Conservation (phyloP, 108 stramenopile genomes). For the Cyclotella baltica region DNA sequence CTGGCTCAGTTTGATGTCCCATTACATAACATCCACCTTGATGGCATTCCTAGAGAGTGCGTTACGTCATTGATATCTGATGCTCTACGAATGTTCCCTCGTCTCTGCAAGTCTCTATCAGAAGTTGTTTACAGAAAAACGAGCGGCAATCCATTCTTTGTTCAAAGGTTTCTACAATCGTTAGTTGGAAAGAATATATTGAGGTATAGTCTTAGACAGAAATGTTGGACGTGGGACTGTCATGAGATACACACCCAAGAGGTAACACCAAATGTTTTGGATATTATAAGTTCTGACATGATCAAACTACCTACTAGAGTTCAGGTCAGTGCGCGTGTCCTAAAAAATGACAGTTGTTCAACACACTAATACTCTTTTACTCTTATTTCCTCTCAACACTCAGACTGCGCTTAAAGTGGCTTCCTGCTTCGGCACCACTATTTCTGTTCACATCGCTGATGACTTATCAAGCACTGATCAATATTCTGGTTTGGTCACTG, state of each 20-base stretch:
- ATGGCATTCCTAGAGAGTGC: constrained; percentile 28
- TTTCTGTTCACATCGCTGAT: neutral
- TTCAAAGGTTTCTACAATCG: constrained; percentile 30
- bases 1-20: constrained; percentile 20
- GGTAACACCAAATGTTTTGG: constrained; percentile 48
- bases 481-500: neutral
- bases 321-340: neutral
- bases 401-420: constrained; percentile 33
- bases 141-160: constrained; percentile 48
- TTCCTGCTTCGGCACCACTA: constrained; percentile 48
- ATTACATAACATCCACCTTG: constrained; percentile 4
- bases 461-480: neutral
- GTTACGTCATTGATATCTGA: constrained; percentile 46
- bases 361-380: neutral
- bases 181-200: constrained; percentile 18
- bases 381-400: constrained; percentile 16
- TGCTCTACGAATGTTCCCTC: constrained; percentile 37
- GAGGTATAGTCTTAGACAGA: constrained; percentile 18
- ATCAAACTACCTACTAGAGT: neutral
- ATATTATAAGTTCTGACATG: constrained; percentile 48
- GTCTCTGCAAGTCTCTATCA: constrained; percentile 25
- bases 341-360: neutral
- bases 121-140: constrained; percentile 35
- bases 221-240: constrained; percentile 43
- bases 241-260: constrained; percentile 19